Evolutionary conservation across 768 basidiomycete species (phyloP), one percentile per base, ranked within the genome.

Genomic region (Tylopilus sp.): DNA sequence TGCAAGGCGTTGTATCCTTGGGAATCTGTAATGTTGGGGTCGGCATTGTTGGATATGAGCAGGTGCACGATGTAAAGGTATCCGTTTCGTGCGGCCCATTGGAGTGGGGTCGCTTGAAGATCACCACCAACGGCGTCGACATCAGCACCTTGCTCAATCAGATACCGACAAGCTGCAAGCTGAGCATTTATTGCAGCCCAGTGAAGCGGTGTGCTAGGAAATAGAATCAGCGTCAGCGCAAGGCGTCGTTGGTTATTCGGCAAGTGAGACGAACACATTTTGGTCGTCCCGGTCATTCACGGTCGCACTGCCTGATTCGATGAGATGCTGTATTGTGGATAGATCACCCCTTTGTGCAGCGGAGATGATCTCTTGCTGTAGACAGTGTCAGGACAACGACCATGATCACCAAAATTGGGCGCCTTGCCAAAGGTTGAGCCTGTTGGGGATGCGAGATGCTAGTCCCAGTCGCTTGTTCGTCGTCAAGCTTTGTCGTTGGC

Each of bases 101-200:
- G 95, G 75, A 98, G 79, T 1, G 97, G 94, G 1, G 95, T 95
- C 2, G 95, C 95, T 25, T 87, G 77, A 25, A 99, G 80, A 69
- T 98, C 95, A 4, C 97, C 97, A 18, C 97, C 97, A 9, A 88
- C 73, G 3, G 92, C 91, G 57, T 99, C 97, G 18, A 98, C 89
- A 48, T 95, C 91, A 0, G 95, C 95, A 20, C 95, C 95, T 60
- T 91, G 85, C 57, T 94, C 91, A 31, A 99, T 75, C 17, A 99
- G 76, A 58, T 86, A 89, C 30, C 87, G 81, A 69, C 93, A 97
- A 22, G 88, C 85, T 1, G 83, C 77, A n/a, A 95, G 75, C 64
- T 98, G 93, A 3, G 93, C 94, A 61, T 98, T 98, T 65, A 98
- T 98, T 1, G 95, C 87, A 8, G 97, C 95, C 97, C 97, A 99